Conservation (phyloP, 1,284 basidiomycete species). For the Rhodofomes roseus region DNA sequence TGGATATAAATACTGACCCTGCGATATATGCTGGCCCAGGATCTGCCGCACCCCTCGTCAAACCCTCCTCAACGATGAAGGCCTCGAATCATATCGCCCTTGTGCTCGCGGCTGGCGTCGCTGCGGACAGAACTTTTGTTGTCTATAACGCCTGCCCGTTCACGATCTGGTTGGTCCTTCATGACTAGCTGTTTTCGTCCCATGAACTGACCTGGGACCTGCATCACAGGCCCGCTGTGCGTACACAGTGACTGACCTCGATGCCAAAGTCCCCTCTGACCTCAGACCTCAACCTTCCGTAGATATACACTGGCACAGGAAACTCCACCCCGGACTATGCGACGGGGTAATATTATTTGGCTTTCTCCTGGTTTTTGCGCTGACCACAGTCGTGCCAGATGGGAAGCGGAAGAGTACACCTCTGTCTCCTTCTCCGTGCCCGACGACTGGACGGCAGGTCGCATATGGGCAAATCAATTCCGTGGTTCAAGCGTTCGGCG, state of each 20-base stretch:
- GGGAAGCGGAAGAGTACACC: slow-evolving; percentile 30
- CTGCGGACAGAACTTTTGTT: slow-evolving; percentile 18
- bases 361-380: not conserved
- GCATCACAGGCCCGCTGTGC: slow-evolving; percentile 28
- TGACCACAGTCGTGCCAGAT: slow-evolving; percentile 14
- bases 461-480: slow-evolving; percentile 39
- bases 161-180: slow-evolving; percentile 26
- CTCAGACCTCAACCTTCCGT: not conserved
- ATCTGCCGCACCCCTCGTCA: not conserved
- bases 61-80: slow-evolving; percentile 7
- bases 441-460: slow-evolving; percentile 36
- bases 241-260: not conserved
- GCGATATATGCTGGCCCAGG: not conserved
- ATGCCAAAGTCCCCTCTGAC: not conserved
- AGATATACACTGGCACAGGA: slow-evolving; percentile 32
- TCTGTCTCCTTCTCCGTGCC: slow-evolving; percentile 32
- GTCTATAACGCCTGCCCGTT: slow-evolving; percentile 30
- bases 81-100: slow-evolving; percentile 7
- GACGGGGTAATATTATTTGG: slow-evolving; percentile 24
- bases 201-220: not conserved
- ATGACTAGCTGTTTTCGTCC: no score
- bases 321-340: slow-evolving; percentile 22
- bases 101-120: slow-evolving; percentile 6
- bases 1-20: not conserved
- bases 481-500: no score